phyloP scores from a whole-genome alignment of 2,329 filamentous ascomycete genomes.

The Rutstroemia sp. region DNA sequence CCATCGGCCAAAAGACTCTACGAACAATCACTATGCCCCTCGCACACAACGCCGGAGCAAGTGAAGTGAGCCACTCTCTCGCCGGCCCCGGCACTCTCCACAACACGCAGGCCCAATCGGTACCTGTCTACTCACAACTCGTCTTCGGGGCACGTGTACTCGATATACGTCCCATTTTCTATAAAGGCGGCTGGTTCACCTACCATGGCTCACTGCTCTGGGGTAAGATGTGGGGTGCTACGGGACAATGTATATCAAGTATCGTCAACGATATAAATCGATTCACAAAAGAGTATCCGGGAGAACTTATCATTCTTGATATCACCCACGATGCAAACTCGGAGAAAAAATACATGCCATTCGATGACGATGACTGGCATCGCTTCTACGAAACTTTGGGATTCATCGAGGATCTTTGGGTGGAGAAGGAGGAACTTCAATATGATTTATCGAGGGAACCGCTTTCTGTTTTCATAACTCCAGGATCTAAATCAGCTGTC shows the following conservation, averaged over 20 bases:
- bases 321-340: conserved; percentile 17
- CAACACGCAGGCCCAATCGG: conserved; percentile 18
- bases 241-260: conserved; percentile 12
- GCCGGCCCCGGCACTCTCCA: conserved; percentile 12
- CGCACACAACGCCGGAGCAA: conserved; percentile 18
- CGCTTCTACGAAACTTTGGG: conserved; percentile 11
- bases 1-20: conserved; percentile 14
- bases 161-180: conserved; percentile 18
- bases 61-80: conserved; percentile 5
- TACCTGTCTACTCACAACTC: conserved; percentile 15
- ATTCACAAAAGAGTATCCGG: conserved; percentile 18
- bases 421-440: not conserved
- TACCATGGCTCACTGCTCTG: conserved; percentile 8
- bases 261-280: conserved; percentile 19
- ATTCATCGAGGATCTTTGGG: conserved; percentile 18
- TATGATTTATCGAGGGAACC: conserved; percentile 16
- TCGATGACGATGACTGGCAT: conserved; percentile 12
- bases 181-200: conserved; percentile 12
- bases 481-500: conserved; percentile 18
- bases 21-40: conserved; percentile 18
- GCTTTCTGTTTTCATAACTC: conserved; percentile 16
- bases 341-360: not conserved
- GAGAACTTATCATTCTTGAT: conserved; percentile 23
- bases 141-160: conserved; percentile 15
- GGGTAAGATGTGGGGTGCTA: conserved; percentile 2